A percentile compares a stretch with the other conserved stretches of the same genome.
Conservation (phyloP, 345 rosid genomes). For the Schrenkiella parvula region DNA sequence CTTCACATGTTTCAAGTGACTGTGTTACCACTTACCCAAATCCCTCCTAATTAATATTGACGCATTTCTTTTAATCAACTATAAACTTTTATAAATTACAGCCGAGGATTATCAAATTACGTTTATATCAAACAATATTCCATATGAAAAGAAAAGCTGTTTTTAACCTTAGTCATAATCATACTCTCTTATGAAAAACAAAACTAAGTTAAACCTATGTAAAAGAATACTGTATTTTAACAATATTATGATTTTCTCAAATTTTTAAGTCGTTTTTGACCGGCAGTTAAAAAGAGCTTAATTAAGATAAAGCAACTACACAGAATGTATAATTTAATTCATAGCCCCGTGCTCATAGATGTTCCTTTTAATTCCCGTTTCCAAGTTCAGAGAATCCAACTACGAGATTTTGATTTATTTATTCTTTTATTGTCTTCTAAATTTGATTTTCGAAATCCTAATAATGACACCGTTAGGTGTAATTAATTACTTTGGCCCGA, state of each 20-base stretch:
- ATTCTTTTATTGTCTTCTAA: not conserved
- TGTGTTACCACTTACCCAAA: constrained; percentile 25
- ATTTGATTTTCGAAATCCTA: not conserved
- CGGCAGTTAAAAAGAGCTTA: not conserved
- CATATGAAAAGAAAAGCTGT: not conserved
- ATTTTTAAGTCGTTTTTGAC: not conserved
- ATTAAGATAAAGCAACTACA: not conserved
- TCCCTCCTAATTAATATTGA: not conserved
- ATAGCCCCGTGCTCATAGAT: constrained; percentile 10
- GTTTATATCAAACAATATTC: not conserved
- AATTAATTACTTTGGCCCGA: not conserved
- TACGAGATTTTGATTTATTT: not conserved
- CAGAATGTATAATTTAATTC: constrained; percentile 1
- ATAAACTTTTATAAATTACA: not conserved
- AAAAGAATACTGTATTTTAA: not conserved
- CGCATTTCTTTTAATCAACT: not conserved
- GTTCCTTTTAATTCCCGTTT: constrained; percentile 15
- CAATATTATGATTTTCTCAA: not conserved
- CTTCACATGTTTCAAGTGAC: constrained; percentile 31
- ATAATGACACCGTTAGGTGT: constrained; percentile 10
- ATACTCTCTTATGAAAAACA: not conserved
- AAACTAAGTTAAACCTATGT: not conserved
- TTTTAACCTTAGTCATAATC: too few relatives aligned
- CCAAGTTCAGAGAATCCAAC: constrained; percentile 27
- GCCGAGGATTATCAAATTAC: not conserved